Percentiles rank a stretch among this genome's conserved stretches.
These are phyloP conservation scores for Apostasia ramifera DNA, from an alignment of 106 monocot species.

Conservation along the genomic window DNA sequence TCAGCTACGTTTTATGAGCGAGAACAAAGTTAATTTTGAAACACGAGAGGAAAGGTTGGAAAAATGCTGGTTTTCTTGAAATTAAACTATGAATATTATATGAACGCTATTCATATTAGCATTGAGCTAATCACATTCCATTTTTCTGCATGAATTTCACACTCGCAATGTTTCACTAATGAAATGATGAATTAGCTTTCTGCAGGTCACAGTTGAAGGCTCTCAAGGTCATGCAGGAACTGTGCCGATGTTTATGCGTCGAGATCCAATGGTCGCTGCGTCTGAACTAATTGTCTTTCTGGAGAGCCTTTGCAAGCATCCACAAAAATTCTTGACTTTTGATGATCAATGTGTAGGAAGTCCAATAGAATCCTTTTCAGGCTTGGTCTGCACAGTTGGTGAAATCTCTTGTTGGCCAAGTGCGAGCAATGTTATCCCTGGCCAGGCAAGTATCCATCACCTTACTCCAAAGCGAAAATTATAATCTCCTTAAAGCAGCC, in stretches of 20 bases:
- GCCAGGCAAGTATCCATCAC: slow-evolving; percentile 43
- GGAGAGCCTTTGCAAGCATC: slow-evolving; percentile 76
- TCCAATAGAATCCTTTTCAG: slow-evolving; percentile 59
- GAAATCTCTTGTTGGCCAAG: slow-evolving; percentile 87
- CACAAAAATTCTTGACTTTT: slow-evolving; percentile 45
- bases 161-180: too few relatives aligned
- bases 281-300: slow-evolving; percentile 76
- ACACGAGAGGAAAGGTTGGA: too few relatives aligned
- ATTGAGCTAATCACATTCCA: too few relatives aligned
- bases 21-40: too few relatives aligned
- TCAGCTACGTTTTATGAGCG: too few relatives aligned
- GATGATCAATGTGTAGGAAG: slow-evolving; percentile 40
- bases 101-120: too few relatives aligned
- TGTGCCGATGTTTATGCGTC: slow-evolving; percentile 88
- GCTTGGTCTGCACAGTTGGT: slow-evolving; percentile 93
- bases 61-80: too few relatives aligned
- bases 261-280: slow-evolving; percentile 87
- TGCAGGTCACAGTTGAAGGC: slow-evolving; percentile 73
- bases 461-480: too few relatives aligned
- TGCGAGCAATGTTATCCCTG: slow-evolving; percentile 98
- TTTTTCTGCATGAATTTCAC: too few relatives aligned
- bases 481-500: too few relatives aligned
- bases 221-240: slow-evolving; percentile 97
- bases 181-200: background rate
- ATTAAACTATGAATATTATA: too few relatives aligned